Evolutionary conservation across 2,329 filamentous ascomycete genomes (phyloP), one percentile per base, ranked within the genome.

Genomic region (Phaeophleospora eucalypticola): DNA sequence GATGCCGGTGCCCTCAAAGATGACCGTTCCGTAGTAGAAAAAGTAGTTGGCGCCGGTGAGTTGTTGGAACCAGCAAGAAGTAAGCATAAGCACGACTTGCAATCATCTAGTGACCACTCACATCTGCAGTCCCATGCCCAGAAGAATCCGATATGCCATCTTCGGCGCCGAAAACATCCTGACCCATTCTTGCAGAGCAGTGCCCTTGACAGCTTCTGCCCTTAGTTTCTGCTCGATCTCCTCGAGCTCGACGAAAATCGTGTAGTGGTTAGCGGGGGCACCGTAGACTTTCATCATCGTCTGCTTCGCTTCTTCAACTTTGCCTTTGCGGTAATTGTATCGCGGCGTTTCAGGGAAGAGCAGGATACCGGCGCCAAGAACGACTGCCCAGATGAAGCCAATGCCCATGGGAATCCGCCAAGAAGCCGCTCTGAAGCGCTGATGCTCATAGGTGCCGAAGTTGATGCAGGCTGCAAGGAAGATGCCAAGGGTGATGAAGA

Each of bases 401-500:
- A 82, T 63, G 1, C 78, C 79, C 68, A 81, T 77, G 44, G 83
- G 78, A 6, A 86, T 77, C 53, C 82, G 73, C 82, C 82, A 87
- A 9, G 80, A 75, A 3, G 73, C 71, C 17, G 75, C 74, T 53
- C 66, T 71, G 2, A 44, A 19, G 20, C 45, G 36, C 34, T 51
- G 51, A 38, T 70, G 69, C 3, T 64, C 66, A 53, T 80, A 69
- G 7, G 81, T 84, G 6, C 80, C 81, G 60, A 71, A 84, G 62
- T 84, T 83, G 62, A 75, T 71, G 58, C 68, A 67, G 49, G 68
- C 67, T 29, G 51, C 51, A 18, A 71, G 60, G 45, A 72, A 81
- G 62, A 86, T 84, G 41, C 83, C 83, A 20, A 85, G 70, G 0
- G 82, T 86, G 61, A 86, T 82, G 62, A 84, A 79, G 2, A 86